A percentile compares a stretch with the other conserved stretches of the same genome.
These are phyloP conservation scores for Lactarius evosmus DNA, from an alignment of 768 basidiomycete species.

Conservation along the genomic window DNA sequence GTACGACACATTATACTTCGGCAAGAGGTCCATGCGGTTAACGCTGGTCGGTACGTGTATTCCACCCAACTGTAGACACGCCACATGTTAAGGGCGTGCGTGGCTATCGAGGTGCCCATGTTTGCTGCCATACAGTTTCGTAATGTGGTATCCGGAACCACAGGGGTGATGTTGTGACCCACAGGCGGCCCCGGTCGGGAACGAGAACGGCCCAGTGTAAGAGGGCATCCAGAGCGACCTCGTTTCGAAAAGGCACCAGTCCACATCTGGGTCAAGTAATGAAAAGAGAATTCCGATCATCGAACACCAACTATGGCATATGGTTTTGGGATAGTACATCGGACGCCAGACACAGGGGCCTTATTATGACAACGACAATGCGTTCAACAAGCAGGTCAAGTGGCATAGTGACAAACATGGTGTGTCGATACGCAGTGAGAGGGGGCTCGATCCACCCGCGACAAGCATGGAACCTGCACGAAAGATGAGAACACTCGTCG, in stretches of 20 bases:
- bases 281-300: background rate
- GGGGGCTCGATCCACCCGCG: background rate
- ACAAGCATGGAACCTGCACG: background rate
- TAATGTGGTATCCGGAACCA: slow-evolving; percentile 54
- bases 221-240: background rate
- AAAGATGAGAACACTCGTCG: slow-evolving; percentile 12
- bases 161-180: slow-evolving; percentile 33
- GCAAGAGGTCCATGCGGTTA: slow-evolving; percentile 67
- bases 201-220: background rate
- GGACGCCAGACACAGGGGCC: background rate
- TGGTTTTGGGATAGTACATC: background rate
- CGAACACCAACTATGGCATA: background rate
- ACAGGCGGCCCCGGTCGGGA: background rate
- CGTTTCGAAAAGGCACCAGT: background rate
- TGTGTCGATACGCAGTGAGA: background rate
- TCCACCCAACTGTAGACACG: slow-evolving; percentile 72
- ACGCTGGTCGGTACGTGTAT: slow-evolving; percentile 71
- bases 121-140: slow-evolving; percentile 52
- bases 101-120: slow-evolving; percentile 64
- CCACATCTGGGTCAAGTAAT: background rate
- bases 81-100: slow-evolving; percentile 69
- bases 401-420: background rate
- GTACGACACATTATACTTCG: background rate
- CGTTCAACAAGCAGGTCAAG: slow-evolving; percentile 6
- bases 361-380: background rate